Conservation (phyloP, 129 eudicot species). For the Erigeron canadensis region DNA sequence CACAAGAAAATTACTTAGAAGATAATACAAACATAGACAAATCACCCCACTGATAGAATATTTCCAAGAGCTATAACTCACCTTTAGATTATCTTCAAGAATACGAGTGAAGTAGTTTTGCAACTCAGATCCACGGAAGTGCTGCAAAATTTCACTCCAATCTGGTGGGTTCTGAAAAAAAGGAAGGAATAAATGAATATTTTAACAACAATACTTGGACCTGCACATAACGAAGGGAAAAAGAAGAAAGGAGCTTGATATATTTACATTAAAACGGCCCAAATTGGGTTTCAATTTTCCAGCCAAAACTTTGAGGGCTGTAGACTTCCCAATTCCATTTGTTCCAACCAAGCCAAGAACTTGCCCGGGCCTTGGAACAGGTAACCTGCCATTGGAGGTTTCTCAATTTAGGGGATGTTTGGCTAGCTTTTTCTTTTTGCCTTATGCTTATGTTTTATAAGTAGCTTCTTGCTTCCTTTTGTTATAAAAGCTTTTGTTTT, state of each 20-base stretch:
- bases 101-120: slow-evolving; percentile 95
- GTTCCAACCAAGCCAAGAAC: slow-evolving; percentile 98
- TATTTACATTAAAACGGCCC: slow-evolving; percentile 72
- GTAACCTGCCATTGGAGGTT: slow-evolving; percentile 53
- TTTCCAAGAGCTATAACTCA: slow-evolving; percentile 3
- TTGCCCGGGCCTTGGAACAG: slow-evolving; percentile 94
- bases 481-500: too few relatives aligned
- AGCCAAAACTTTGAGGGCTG: slow-evolving; percentile 82
- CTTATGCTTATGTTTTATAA: too few relatives aligned
- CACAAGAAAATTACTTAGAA: not conserved
- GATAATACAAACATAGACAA: not conserved
- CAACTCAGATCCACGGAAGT: slow-evolving; percentile 94
- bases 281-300: slow-evolving; percentile 84
- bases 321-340: slow-evolving; percentile 79
- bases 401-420: slow-evolving; percentile 14
- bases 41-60: not conserved
- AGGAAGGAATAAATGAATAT: not conserved
- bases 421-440: too few relatives aligned
- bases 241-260: not conserved
- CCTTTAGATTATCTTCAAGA: slow-evolving; percentile 95
- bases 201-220: not conserved
- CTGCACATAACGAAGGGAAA: not conserved
- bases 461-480: too few relatives aligned
- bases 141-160: slow-evolving; percentile 92
- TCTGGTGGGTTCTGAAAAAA: slow-evolving; percentile 91